phyloP scores from a whole-genome alignment of 495 filamentous ascomycete genomes.

The Daldinia loculata region DNA sequence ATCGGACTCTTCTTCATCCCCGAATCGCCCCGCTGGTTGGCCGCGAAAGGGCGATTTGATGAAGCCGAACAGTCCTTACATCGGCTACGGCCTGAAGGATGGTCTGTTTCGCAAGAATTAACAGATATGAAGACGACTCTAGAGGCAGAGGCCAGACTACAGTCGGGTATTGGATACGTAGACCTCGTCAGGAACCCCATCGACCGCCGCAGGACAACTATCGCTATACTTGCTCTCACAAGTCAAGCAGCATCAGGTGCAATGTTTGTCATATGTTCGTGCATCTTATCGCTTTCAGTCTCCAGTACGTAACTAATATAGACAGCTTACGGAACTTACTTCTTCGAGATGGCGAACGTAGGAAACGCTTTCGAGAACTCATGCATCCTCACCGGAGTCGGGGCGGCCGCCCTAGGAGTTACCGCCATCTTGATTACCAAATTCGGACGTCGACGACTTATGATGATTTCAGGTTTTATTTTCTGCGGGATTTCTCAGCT shows the following conservation, averaged over 20 bases:
- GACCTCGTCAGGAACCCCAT: conserved; percentile 65
- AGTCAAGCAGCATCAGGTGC: conserved; percentile 66
- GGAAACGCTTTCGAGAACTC: conserved; percentile 67
- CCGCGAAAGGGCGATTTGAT: conserved; percentile 58
- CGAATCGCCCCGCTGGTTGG: conserved; percentile 71
- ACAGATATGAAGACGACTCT: conserved; percentile 63
- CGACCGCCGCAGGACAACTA: conserved; percentile 60
- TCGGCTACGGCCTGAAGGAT: conserved; percentile 56
- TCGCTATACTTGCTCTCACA: conserved; percentile 60
- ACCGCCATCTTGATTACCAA: conserved; percentile 63
- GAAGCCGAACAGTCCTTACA: conserved; percentile 58
- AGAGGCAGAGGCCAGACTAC: conserved; percentile 57
- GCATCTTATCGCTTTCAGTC: not conserved
- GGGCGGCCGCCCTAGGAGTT: conserved; percentile 65
- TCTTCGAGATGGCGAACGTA: conserved; percentile 70
- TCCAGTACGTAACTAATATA: conserved; percentile 17
- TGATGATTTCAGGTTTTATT: conserved; percentile 60
- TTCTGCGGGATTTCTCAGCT: conserved; percentile 65
- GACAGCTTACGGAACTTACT: conserved; percentile 68
- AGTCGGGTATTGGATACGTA: conserved; percentile 51
- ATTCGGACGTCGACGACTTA: conserved; percentile 62
- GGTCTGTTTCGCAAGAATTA: conserved; percentile 58
- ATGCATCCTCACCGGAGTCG: conserved; percentile 64
- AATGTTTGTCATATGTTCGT: conserved; percentile 67
- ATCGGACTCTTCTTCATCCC: conserved; percentile 67